phyloP scores from a whole-genome alignment of 2,329 filamentous ascomycete species.

The Xylogone sp. region DNA sequence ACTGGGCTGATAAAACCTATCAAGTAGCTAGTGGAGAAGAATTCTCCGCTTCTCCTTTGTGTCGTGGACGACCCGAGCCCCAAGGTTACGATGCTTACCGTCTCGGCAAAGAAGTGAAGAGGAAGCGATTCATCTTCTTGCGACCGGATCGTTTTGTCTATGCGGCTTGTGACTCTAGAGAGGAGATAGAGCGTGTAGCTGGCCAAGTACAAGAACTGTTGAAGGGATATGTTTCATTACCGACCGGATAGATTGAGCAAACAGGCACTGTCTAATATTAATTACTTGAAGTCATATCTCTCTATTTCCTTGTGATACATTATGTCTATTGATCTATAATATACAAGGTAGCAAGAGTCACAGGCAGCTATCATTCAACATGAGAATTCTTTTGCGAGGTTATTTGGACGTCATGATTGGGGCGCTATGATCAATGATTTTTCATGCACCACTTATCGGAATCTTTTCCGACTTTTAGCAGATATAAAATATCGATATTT shows the following conservation, averaged over 20 bases:
- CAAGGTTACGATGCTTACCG: not conserved
- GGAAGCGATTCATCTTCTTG: not conserved
- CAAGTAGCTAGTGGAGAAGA: constrained; percentile 26
- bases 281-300: too few relatives aligned
- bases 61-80: constrained; percentile 14
- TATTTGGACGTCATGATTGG: too few relatives aligned
- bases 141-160: constrained; percentile 3
- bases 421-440: too few relatives aligned
- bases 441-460: too few relatives aligned
- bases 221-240: not conserved
- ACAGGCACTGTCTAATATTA: too few relatives aligned
- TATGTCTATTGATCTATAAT: too few relatives aligned
- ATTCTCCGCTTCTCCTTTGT: constrained; percentile 23
- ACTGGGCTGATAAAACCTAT: constrained; percentile 6
- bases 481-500: too few relatives aligned
- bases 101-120: not conserved
- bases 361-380: too few relatives aligned
- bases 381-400: too few relatives aligned
- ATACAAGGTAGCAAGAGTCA: too few relatives aligned
- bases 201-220: not conserved
- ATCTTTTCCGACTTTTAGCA: too few relatives aligned
- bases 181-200: not conserved
- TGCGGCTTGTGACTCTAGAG: not conserved
- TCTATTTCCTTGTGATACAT: too few relatives aligned
- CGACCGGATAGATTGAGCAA: not conserved